phyloP scores from a whole-genome alignment of 768 basidiomycete genomes.

The Lentinula guzmanii region DNA sequence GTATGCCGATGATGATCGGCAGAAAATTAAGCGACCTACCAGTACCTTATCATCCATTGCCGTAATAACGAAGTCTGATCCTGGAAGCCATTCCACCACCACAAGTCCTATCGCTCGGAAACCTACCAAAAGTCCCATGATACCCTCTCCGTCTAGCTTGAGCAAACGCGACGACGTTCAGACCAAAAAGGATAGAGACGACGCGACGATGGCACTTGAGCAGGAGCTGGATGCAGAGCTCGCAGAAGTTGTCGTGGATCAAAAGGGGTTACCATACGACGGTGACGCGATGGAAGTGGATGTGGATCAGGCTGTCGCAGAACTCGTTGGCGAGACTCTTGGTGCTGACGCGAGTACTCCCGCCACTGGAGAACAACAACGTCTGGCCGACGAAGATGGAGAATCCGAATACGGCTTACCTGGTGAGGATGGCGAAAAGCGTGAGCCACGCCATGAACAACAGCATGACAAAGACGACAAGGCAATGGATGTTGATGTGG shows the following conservation, averaged over 20 bases:
- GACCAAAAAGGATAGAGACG: constrained; percentile 15
- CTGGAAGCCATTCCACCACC: constrained; percentile 14
- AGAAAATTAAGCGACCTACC: constrained; percentile 18
- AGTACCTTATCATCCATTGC: constrained; percentile 20
- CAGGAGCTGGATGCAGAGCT: constrained; percentile 38
- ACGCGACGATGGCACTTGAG: constrained; percentile 35
- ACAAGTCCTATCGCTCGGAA: constrained; percentile 7
- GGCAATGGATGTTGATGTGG: constrained; percentile 49
- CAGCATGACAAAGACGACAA: constrained; percentile 20
- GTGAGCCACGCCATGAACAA: neutral
- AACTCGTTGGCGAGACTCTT: constrained; percentile 38
- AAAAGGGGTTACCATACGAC: constrained; percentile 20
- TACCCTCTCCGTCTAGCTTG: constrained; percentile 14
- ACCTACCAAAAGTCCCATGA: constrained; percentile 8
- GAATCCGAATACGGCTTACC: neutral
- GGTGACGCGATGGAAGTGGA: constrained; percentile 29
- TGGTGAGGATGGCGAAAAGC: neutral
- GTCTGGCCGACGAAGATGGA: constrained; percentile 13
- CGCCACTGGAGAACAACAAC: constrained; percentile 6
- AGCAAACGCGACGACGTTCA: neutral
- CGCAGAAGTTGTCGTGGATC: constrained; percentile 15
- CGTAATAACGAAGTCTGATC: constrained; percentile 12
- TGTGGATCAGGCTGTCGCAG: constrained; percentile 35
- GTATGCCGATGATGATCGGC: constrained; percentile 29
- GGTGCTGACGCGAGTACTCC: constrained; percentile 16